Percentiles rank a stretch among this genome's conserved stretches.
phyloP scores from a whole-genome alignment of 345 rosid species.

The Dimocarpus longan region DNA sequence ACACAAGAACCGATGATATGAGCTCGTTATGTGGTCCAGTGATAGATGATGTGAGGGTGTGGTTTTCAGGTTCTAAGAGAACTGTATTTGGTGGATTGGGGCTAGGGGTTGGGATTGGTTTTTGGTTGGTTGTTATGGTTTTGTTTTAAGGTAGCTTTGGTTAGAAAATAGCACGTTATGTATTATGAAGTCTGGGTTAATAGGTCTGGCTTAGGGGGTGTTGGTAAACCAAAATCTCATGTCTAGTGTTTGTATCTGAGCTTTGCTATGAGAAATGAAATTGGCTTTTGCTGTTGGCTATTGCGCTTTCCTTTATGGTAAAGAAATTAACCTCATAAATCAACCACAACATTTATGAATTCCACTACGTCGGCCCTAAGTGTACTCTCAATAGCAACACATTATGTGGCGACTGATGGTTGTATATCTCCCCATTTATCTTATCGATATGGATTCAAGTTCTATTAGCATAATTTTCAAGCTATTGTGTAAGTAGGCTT shows the following conservation, averaged over 20 bases:
- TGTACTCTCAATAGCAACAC: too few species aligned
- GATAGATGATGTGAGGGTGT: slow-evolving; percentile 83
- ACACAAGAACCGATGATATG: slow-evolving; percentile 91
- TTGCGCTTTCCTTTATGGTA: not conserved
- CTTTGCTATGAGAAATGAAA: slow-evolving; percentile 18
- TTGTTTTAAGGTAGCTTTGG: slow-evolving; percentile 38
- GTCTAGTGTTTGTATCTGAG: slow-evolving; percentile 13
- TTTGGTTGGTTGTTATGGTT: slow-evolving; percentile 38
- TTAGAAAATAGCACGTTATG: slow-evolving; percentile 2
- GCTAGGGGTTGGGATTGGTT: slow-evolving; percentile 30
- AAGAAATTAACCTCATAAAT: not conserved
- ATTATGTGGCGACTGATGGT: too few species aligned
- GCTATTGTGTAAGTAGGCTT: too few species aligned
- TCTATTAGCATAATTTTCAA: too few species aligned
- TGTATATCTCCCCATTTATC: too few species aligned
- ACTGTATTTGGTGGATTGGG: slow-evolving; percentile 32
- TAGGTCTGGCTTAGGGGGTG: slow-evolving; percentile 18
- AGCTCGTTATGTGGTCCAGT: slow-evolving; percentile 98
- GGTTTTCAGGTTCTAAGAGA: slow-evolving; percentile 57
- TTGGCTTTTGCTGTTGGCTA: slow-evolving; percentile 7
- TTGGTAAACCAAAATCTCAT: slow-evolving; percentile 10
- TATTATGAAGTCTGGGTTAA: not conserved
- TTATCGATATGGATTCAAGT: too few species aligned
- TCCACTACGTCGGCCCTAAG: too few species aligned
- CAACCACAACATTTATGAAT: too few species aligned